Base-by-base conservation (phyloP, 306 rosid species). In the Lathyrus aphaca region DNA sequence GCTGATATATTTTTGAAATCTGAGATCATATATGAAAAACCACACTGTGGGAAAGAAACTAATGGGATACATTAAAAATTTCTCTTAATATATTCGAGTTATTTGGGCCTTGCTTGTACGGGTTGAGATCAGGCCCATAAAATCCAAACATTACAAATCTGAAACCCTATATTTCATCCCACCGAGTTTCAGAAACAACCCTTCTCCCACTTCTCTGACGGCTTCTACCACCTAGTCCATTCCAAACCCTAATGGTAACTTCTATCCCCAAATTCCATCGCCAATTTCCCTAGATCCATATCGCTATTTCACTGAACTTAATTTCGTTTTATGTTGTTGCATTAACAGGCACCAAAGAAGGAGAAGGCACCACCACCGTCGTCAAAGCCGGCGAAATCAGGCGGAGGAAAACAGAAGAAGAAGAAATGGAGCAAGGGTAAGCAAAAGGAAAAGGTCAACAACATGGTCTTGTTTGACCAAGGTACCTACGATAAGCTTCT, bases 351-450 rank as follows among this genome's bases (percentile, higher is more conserved):
- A 30, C 81, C 87, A 13, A 80, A 83, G 77, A 83, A 80, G 80
- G 87, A 80, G 0, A 83, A 83, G 77, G 80, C 80, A 29, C 82
- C 84, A 10, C 73, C 85, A 3, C 77, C 85, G 21, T 76, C 85
- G 16, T 83, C 81, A 1, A 83, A 83, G 74, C 79, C 87, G 3
- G 76, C 82, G 18, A 80, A 80, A 12, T 77, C 76, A 1, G 78
- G 87, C 6, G 84, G 84, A 69, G 84, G 87, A 18, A 80, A 83
- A 66, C 84, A 83, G 54, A 83, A 80, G 79, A 83, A 77, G 68
- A 83, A 83, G 81, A 84, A 81, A 67, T 84, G 83, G 85, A 81
- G 88, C 85, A 84, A 84, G 67, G 83, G 85, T 32, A 83, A 84
- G 68, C 85, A 84, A 42, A 81, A 81, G 80, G 85, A 81, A 68